phyloP scores from a whole-genome alignment of 331 rosid genomes.

The Pyracantha coccinea region DNA sequence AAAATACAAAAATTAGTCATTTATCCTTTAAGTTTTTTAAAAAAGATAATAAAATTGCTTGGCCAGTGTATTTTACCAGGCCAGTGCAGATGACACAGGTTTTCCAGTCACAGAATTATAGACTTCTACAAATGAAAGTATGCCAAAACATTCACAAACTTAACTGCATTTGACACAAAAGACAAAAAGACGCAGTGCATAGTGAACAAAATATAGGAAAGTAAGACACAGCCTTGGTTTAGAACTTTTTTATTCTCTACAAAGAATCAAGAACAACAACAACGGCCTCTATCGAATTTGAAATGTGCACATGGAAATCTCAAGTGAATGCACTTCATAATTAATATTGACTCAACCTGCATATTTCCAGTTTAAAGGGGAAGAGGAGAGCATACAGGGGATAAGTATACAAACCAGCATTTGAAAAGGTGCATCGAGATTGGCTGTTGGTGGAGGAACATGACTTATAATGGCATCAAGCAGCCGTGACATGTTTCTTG shows the following conservation, averaged over 20 bases:
- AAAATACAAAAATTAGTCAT: not conserved
- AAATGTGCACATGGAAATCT: not conserved
- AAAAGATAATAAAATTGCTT: not conserved
- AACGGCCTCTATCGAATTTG: not conserved
- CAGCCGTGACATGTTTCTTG: slow-evolving; percentile 75
- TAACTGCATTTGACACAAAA: not conserved
- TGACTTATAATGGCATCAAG: slow-evolving; percentile 74
- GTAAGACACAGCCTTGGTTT: not conserved
- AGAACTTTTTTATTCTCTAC: not conserved
- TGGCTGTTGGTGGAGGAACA: slow-evolving; percentile 71
- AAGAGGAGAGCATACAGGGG: too few species aligned
- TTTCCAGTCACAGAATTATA: not conserved
- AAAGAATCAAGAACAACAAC: not conserved
- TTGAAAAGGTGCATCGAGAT: slow-evolving; percentile 66
- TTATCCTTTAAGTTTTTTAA: not conserved
- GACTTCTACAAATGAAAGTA: not conserved
- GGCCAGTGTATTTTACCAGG: not conserved
- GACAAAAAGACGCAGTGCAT: not conserved
- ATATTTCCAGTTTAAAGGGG: not conserved
- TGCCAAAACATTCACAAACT: not conserved
- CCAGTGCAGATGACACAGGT: not conserved
- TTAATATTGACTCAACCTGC: not conserved
- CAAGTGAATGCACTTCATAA: not conserved
- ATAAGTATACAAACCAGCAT: slow-evolving; percentile 77
- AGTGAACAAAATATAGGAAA: not conserved